phyloP scores from a whole-genome alignment of 2,329 filamentous ascomycete genomes.

The Cadophora gregata region DNA sequence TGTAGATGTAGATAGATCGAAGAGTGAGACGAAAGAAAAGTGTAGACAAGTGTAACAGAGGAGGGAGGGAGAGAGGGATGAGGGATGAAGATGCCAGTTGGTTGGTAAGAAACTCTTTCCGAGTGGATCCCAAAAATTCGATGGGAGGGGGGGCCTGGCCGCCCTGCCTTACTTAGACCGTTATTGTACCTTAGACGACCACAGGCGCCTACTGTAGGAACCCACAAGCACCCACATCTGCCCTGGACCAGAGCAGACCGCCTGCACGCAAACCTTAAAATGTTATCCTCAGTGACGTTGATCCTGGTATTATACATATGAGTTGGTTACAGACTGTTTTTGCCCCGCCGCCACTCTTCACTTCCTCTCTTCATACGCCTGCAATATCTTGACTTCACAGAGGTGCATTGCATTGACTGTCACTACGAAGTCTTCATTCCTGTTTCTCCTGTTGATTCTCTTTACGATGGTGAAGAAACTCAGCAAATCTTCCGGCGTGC shows the following conservation, averaged over 20 bases:
- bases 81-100: too few relatives aligned
- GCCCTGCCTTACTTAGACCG: too few relatives aligned
- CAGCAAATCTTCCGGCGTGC: conserved; percentile 26
- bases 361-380: background rate
- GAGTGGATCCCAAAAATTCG: too few relatives aligned
- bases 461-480: conserved; percentile 38
- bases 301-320: background rate
- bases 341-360: background rate
- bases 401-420: too few relatives aligned
- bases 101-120: conserved; percentile 20
- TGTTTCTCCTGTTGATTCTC: conserved; percentile 11
- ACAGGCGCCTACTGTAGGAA: background rate
- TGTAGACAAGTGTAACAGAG: background rate
- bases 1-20: background rate
- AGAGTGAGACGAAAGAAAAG: conserved; percentile 4
- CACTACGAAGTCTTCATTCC: background rate
- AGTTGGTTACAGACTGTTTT: background rate
- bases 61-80: background rate
- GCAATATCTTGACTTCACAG: background rate
- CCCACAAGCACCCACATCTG: background rate
- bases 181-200: too few relatives aligned
- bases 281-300: background rate
- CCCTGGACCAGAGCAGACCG: too few relatives aligned
- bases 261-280: conserved; percentile 9
- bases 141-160: too few relatives aligned